Evolutionary conservation across 768 basidiomycete genomes (phyloP).

Genomic region (Leccinum incarnatum): DNA sequence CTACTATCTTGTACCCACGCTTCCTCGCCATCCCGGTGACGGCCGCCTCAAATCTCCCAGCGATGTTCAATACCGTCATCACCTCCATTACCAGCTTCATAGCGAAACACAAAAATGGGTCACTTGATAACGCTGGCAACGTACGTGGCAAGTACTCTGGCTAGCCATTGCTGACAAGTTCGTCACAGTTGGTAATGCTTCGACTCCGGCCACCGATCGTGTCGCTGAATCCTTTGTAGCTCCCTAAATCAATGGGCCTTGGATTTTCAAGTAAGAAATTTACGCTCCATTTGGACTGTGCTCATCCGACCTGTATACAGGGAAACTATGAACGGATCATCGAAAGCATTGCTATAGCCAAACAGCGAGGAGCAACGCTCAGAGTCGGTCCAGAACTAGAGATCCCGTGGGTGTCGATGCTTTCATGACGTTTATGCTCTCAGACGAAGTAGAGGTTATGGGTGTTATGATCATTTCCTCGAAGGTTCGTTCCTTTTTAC

Average conservation of each 20-base stretch:
- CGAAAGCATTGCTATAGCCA: conserved; percentile 83
- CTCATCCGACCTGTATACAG: conserved; percentile 36
- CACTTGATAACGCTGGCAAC: conserved; percentile 88
- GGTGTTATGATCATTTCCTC: conserved; percentile 95
- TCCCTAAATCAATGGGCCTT: conserved; percentile 97
- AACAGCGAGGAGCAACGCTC: conserved; percentile 81
- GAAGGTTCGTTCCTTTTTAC: conserved; percentile 58
- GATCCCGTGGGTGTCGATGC: conserved; percentile 63
- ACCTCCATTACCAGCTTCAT: neutral
- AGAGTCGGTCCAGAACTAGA: conserved; percentile 97
- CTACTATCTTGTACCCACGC: neutral
- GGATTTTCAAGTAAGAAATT: conserved; percentile 76
- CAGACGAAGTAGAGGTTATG: conserved; percentile 71
- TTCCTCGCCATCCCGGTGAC: neutral
- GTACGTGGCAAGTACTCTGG: conserved; percentile 41
- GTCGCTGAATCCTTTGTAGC: conserved; percentile 41
- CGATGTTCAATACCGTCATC: neutral
- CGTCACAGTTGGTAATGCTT: conserved; percentile 24
- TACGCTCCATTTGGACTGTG: neutral
- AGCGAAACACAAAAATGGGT: conserved; percentile 49
- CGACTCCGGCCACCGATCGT: neutral
- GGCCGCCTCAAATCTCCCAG: neutral
- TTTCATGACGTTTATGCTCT: neutral
- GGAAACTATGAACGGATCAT: conserved; percentile 93
- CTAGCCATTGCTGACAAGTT: conserved; percentile 1